Percentiles rank a stretch among this genome's conserved stretches.
phyloP scores from a whole-genome alignment of 192 early-diverging fungal species.

The Linnemannia zychae region DNA sequence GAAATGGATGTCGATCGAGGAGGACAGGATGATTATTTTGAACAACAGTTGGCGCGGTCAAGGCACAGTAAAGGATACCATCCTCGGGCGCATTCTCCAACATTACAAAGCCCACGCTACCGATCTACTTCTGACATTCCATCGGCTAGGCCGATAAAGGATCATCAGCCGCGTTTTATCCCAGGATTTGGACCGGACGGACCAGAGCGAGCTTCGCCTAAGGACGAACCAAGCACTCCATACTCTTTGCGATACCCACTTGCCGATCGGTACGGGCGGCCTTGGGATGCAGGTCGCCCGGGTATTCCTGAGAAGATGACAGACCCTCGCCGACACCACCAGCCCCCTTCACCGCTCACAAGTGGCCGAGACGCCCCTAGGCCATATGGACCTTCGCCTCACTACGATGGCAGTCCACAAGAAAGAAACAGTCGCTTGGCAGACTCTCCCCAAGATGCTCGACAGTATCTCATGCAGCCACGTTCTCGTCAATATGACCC shows the following conservation, averaged over 20 bases:
- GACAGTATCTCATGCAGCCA: neutral
- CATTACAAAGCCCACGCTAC: neutral
- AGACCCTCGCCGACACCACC: neutral
- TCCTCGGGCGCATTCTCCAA: conserved; percentile 23
- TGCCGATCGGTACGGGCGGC: conserved; percentile 14
- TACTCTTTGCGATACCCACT: conserved; percentile 8
- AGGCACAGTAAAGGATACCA: neutral
- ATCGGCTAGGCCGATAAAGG: neutral
- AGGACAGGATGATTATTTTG: neutral
- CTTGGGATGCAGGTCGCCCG: neutral
- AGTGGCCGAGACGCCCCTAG: neutral
- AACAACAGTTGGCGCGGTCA: neutral
- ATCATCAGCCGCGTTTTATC: conserved; percentile 38
- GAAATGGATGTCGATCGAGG: conserved; percentile 26
- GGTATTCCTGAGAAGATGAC: neutral
- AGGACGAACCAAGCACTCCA: neutral
- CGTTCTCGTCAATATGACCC: neutral
- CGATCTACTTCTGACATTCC: neutral
- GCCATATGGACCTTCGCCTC: neutral
- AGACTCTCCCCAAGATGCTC: neutral
- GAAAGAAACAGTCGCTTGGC: neutral
- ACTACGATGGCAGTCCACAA: neutral
- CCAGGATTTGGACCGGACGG: conserved; percentile 48
- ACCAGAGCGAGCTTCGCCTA: neutral
- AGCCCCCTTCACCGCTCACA: neutral